Percentiles rank a stretch among this genome's conserved stretches.
Evolutionary conservation across 2,329 filamentous ascomycete genomes (phyloP).

Genomic region (Pseudogymnoascus sp.): DNA sequence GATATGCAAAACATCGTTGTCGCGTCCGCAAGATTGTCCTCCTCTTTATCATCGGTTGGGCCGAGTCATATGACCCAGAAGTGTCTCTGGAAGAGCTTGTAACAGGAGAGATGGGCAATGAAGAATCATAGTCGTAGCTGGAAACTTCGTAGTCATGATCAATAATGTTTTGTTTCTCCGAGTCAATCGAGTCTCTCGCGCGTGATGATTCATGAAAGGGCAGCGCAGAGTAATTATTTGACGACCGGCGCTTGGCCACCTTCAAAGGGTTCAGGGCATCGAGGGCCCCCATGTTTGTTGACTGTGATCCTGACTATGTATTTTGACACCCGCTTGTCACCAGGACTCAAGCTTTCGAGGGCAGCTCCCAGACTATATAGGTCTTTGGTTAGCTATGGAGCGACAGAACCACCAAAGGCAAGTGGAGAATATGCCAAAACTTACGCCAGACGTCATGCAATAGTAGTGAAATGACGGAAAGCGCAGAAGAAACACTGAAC

Average conservation of each 20-base stretch:
- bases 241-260: constrained; percentile 25
- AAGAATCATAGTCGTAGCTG: constrained; percentile 38
- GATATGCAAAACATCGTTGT: constrained; percentile 16
- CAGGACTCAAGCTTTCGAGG: constrained; percentile 3
- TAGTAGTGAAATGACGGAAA: constrained; percentile 1
- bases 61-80: constrained; percentile 25
- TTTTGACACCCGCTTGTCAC: neutral
- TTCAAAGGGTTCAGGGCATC: constrained; percentile 39
- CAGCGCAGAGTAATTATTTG: constrained; percentile 20
- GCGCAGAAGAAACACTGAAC: neutral
- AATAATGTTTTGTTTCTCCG: constrained; percentile 24
- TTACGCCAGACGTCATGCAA: constrained; percentile 8
- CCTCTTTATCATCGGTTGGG: constrained; percentile 24
- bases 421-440: neutral
- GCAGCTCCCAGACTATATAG: constrained; percentile 5
- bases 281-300: constrained; percentile 40
- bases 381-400: neutral
- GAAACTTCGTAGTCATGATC: constrained; percentile 38
- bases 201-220: constrained; percentile 11
- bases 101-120: constrained; percentile 26
- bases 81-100: constrained; percentile 25
- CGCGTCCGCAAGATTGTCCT: constrained; percentile 15
- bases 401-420: neutral
- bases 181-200: constrained; percentile 17
- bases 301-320: constrained; percentile 13